Conservation (phyloP, 2,329 filamentous ascomycete species). For the Arthroderma uncinatum region DNA sequence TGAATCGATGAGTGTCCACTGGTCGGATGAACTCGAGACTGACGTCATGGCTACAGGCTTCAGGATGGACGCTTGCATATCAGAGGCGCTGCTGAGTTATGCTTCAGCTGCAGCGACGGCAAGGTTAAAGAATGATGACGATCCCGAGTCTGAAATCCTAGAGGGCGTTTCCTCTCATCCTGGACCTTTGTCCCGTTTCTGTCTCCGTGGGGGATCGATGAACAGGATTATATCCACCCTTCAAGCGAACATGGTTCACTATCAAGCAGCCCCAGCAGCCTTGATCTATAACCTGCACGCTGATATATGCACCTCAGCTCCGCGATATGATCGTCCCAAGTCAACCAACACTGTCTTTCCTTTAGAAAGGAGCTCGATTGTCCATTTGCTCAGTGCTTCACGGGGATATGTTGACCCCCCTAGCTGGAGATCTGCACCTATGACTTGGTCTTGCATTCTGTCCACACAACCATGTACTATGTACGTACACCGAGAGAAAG, state of each 20-base stretch:
- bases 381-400: not conserved
- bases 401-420: not conserved
- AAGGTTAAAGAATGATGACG: not conserved
- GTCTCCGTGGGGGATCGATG: not conserved
- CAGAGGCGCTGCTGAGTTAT: not conserved
- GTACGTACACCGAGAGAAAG: not conserved
- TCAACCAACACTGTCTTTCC: not conserved
- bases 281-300: not conserved
- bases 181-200: not conserved
- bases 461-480: not conserved
- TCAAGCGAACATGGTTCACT: not conserved
- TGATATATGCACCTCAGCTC: not conserved
- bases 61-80: not conserved
- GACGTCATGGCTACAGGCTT: not conserved
- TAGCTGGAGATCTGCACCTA: constrained; percentile 1
- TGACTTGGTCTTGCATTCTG: constrained; percentile 9
- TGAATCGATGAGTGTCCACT: not conserved
- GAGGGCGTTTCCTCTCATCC: not conserved
- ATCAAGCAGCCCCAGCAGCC: not conserved
- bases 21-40: not conserved
- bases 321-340: not conserved
- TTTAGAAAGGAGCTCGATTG: not conserved
- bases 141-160: not conserved
- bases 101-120: not conserved
- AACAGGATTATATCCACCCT: not conserved